Conservation (phyloP, 148 eudicot genomes). For the Spergularia marina region DNA sequence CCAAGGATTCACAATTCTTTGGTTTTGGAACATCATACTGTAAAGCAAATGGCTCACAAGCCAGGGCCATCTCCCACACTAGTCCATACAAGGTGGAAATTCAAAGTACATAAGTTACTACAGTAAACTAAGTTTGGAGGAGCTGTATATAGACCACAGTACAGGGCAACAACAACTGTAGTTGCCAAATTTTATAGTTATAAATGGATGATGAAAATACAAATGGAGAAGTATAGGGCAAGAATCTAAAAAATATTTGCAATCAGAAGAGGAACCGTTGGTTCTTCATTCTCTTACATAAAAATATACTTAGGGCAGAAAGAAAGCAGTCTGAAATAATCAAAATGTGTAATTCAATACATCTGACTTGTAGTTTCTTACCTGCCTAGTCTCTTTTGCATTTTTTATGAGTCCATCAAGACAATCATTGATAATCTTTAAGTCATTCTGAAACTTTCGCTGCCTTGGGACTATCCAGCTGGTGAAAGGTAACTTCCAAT, state of each 20-base stretch:
- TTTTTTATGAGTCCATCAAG: conserved; percentile 93
- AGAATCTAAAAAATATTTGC: background rate
- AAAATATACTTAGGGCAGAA: background rate
- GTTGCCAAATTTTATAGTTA: too few relatives aligned
- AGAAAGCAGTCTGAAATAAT: background rate
- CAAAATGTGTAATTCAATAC: background rate
- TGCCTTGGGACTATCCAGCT: conserved; percentile 95
- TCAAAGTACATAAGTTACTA: background rate
- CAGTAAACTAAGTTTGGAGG: background rate
- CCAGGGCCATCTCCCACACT: too few relatives aligned
- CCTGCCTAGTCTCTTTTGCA: conserved; percentile 98
- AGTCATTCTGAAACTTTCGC: conserved; percentile 81
- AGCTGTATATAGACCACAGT: background rate
- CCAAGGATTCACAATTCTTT: too few relatives aligned
- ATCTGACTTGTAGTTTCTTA: conserved; percentile 28
- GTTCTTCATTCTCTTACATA: conserved; percentile 1
- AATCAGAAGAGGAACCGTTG: background rate
- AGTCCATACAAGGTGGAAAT: background rate
- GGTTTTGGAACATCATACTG: too few relatives aligned
- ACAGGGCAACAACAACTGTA: too few relatives aligned
- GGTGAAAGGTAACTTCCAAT: conserved; percentile 92
- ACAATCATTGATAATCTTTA: conserved; percentile 86
- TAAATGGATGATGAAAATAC: background rate
- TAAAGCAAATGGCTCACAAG: too few relatives aligned
- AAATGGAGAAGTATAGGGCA: background rate